phyloP scores from a whole-genome alignment of 208 protist genomes.

The Tritrichomonas foetus region DNA sequence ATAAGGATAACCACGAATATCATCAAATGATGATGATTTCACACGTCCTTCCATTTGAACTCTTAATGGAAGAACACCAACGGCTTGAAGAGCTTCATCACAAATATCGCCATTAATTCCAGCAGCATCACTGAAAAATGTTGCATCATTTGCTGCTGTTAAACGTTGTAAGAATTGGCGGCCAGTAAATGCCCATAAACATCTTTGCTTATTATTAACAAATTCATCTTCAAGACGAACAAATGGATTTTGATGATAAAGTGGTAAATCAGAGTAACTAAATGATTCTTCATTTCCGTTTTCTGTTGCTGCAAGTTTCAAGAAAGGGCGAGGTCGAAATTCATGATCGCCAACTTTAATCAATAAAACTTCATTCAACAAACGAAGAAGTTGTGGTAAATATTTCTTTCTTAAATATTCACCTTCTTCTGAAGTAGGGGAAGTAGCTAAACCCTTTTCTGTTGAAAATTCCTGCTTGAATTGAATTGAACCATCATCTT shows the following conservation, averaged over 20 bases:
- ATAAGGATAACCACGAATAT: neutral
- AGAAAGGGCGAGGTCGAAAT: neutral
- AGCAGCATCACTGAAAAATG: neutral
- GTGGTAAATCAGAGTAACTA: neutral
- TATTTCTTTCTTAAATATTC: neutral
- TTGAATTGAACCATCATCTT: neutral
- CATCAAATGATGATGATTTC: neutral
- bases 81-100: neutral
- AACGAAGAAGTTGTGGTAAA: neutral
- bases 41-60: neutral
- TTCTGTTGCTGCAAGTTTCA: neutral
- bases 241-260: slow-evolving; percentile 3
- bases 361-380: neutral
- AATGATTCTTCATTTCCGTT: neutral
- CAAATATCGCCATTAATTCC: neutral
- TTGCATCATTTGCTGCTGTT: neutral
- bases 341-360: neutral
- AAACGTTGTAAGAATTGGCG: neutral
- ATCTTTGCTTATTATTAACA: neutral
- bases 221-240: neutral
- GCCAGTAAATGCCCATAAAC: neutral
- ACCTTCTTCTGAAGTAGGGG: neutral
- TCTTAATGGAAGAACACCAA: neutral
- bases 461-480: neutral
- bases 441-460: neutral